phyloP scores from a whole-genome alignment of 495 filamentous ascomycete species.

The Penicillium soppii region DNA sequence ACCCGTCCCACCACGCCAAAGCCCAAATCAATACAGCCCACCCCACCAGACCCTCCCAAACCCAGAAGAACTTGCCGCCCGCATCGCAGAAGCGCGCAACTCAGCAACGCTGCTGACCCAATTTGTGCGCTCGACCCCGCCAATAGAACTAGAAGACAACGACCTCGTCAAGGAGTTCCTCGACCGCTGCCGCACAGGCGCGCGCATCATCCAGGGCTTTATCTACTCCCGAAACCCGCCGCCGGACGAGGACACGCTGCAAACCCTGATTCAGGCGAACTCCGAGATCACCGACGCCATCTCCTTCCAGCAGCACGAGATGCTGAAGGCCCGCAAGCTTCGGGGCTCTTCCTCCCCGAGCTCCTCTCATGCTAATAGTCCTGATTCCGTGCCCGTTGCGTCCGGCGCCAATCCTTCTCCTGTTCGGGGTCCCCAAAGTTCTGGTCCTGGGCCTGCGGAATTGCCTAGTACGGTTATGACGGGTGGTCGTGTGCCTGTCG shows the following conservation, averaged over 20 bases:
- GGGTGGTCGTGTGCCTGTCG: slow-evolving; percentile 7
- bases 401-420: slow-evolving; percentile 15
- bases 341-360: slow-evolving; percentile 23
- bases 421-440: too few relatives aligned
- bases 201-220: slow-evolving; percentile 76
- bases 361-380: slow-evolving; percentile 15
- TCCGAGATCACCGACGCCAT: slow-evolving; percentile 78
- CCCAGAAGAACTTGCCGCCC: slow-evolving; percentile 75
- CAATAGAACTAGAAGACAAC: slow-evolving; percentile 70
- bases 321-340: slow-evolving; percentile 66
- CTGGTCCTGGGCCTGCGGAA: slow-evolving; percentile 11
- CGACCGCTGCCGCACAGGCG: slow-evolving; percentile 79
- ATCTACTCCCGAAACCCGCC: slow-evolving; percentile 74
- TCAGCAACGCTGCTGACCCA: slow-evolving; percentile 89
- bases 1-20: not conserved
- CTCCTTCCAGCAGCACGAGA: slow-evolving; percentile 75
- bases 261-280: slow-evolving; percentile 90
- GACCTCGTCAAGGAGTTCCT: slow-evolving; percentile 91
- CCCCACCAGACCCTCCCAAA: slow-evolving; percentile 58
- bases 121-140: slow-evolving; percentile 78
- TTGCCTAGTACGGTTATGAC: slow-evolving; percentile 11
- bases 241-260: slow-evolving; percentile 90
- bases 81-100: slow-evolving; percentile 86
- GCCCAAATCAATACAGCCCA: slow-evolving; percentile 23
- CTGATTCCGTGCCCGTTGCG: slow-evolving; percentile 17